These are phyloP conservation scores for Mortierella sp. DNA, from an alignment of 371 early-diverging fungal genomes.

Conservation along the genomic window DNA sequence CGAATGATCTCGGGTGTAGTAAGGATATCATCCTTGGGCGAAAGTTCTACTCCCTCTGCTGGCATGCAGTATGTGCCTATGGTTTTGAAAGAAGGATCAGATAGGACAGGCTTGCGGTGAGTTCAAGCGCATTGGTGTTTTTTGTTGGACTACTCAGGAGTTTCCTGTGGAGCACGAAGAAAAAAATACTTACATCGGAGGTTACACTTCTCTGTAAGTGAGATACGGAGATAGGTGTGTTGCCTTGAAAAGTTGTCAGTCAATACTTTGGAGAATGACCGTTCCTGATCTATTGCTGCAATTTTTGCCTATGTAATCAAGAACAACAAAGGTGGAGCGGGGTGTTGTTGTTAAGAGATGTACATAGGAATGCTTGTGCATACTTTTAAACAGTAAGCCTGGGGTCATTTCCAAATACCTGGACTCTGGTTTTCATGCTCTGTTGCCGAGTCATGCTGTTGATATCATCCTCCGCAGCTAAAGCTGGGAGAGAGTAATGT, in stretches of 20 bases:
- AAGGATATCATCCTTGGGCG: conserved; percentile 76
- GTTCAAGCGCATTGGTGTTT: neutral
- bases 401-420: too few relatives aligned
- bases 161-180: too few relatives aligned
- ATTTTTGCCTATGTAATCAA: conserved; percentile 49
- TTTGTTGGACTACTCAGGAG: too few relatives aligned
- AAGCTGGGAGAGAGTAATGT: conserved; percentile 32
- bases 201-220: conserved; percentile 94
- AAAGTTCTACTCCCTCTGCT: conserved; percentile 86
- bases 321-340: neutral
- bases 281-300: conserved; percentile 55
- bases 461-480: conserved; percentile 36
- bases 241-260: conserved; percentile 84
- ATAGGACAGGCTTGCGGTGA: neutral
- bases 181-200: conserved; percentile 92
- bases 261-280: conserved; percentile 57
- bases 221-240: conserved; percentile 93
- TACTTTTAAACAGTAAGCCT: too few relatives aligned
- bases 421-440: conserved; percentile 15
- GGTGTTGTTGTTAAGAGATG: too few relatives aligned
- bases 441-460: neutral
- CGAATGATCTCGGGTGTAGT: conserved; percentile 84
- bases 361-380: too few relatives aligned
- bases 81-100: too few relatives aligned
- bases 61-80: conserved; percentile 98